Evolutionary conservation across 164 flowering plant species (phyloP).

Genomic region (Saururus chinensis): DNA sequence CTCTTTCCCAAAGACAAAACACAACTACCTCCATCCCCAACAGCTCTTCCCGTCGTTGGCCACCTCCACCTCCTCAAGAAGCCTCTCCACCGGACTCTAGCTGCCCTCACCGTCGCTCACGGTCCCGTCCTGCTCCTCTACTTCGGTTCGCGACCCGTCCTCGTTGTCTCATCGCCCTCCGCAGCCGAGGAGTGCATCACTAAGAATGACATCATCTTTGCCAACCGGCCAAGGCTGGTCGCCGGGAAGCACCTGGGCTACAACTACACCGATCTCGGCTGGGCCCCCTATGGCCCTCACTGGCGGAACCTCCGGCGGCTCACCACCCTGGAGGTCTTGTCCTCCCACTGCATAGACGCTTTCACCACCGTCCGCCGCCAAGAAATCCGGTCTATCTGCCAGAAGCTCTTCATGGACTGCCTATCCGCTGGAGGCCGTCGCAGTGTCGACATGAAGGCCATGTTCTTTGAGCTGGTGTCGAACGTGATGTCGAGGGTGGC

Average conservation of each 20-base stretch:
- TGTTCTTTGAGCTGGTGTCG: constrained; percentile 4
- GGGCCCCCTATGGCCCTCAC: constrained; percentile 11
- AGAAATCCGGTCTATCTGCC: constrained; percentile 6
- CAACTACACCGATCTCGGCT: constrained; percentile 7
- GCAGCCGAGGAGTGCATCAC: constrained; percentile 20
- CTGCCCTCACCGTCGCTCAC: constrained; percentile 5
- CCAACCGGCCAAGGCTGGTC: constrained; percentile 22
- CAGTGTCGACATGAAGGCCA: constrained; percentile 5
- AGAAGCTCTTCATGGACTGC: background rate
- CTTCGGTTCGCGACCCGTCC: constrained; percentile 9
- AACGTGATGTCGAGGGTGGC: constrained; percentile 5
- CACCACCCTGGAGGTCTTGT: constrained; percentile 10
- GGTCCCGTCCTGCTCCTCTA: constrained; percentile 10
- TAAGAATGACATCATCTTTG: constrained; percentile 20
- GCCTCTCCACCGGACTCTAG: constrained; percentile 11
- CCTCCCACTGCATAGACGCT: constrained; percentile 5
- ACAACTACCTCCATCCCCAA: constrained; percentile 8
- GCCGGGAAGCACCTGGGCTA: constrained; percentile 10
- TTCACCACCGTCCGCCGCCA: constrained; percentile 1
- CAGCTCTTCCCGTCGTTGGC: constrained; percentile 12
- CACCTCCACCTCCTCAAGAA: constrained; percentile 12
- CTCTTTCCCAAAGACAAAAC: background rate
- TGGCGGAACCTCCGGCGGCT: constrained; percentile 17
- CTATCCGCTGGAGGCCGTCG: background rate
- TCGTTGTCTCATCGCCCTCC: constrained; percentile 12